phyloP scores from a whole-genome alignment of 495 filamentous ascomycete genomes.

The Trichocladium uniseriatum region DNA sequence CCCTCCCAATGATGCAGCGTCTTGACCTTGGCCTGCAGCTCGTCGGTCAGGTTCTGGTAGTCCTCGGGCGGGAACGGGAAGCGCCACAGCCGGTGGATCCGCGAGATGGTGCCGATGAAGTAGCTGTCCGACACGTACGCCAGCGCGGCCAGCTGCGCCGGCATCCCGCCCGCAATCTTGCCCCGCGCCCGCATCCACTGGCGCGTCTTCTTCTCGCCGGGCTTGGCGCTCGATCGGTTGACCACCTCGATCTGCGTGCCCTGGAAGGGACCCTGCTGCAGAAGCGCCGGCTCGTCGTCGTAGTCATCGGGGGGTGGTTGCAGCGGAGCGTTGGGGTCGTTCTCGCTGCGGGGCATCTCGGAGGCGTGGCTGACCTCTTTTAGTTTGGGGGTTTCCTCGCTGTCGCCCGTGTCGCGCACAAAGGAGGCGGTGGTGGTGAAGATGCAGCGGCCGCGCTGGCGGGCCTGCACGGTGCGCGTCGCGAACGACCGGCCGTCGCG shows the following conservation, averaged over 20 bases:
- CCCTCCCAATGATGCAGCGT: too few relatives aligned
- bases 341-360: constrained; percentile 43
- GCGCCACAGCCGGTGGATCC: constrained; percentile 65
- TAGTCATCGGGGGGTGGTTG: constrained; percentile 31
- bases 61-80: constrained; percentile 36
- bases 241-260: constrained; percentile 44
- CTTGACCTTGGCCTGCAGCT: constrained; percentile 22
- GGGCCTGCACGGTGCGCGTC: constrained; percentile 90
- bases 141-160: constrained; percentile 74
- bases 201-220: constrained; percentile 59
- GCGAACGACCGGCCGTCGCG: constrained; percentile 84
- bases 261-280: constrained; percentile 38
- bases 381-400: constrained; percentile 36
- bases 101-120: constrained; percentile 81
- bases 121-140: constrained; percentile 88
- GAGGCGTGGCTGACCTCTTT: constrained; percentile 51
- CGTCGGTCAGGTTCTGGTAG: constrained; percentile 33
- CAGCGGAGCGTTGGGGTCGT: constrained; percentile 19
- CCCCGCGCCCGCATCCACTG: constrained; percentile 76
- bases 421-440: constrained; percentile 94
- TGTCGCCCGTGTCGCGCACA: constrained; percentile 50
- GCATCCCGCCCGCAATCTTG: constrained; percentile 62
- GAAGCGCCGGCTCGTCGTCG: constrained; percentile 28
- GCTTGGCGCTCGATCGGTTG: constrained; percentile 29
- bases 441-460: constrained; percentile 80